Conservation (phyloP, 2,329 filamentous ascomycete genomes). For the Exophiala sideris region DNA sequence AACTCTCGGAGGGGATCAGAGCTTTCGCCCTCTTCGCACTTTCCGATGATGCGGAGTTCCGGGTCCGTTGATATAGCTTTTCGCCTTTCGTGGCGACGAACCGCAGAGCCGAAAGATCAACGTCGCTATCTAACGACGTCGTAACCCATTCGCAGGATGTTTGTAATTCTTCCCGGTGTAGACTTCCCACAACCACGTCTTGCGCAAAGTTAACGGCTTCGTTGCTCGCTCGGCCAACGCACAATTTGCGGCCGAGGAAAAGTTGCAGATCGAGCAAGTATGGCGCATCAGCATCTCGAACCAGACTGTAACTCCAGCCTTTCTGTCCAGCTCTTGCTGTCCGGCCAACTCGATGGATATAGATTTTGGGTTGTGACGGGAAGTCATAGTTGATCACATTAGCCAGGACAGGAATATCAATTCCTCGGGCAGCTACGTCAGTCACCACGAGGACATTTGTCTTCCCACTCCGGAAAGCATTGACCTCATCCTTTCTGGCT, state of each 20-base stretch:
- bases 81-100: conserved; percentile 82
- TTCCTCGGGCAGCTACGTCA: conserved; percentile 92
- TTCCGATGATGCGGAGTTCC: conserved; percentile 83
- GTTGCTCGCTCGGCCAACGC: conserved; percentile 65
- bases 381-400: conserved; percentile 99
- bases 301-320: conserved; percentile 93
- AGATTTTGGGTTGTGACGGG: conserved; percentile 92
- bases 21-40: conserved; percentile 85
- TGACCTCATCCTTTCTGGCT: conserved; percentile 85
- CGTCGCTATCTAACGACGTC: conserved; percentile 70
- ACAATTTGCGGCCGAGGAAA: conserved; percentile 80
- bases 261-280: conserved; percentile 93
- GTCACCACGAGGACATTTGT: conserved; percentile 93
- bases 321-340: conserved; percentile 89
- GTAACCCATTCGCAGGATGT: conserved; percentile 76
- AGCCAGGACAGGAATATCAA: conserved; percentile 91
- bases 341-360: conserved; percentile 91
- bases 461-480: conserved; percentile 79
- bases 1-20: conserved; percentile 65
- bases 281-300: conserved; percentile 81
- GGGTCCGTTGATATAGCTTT: conserved; percentile 84
- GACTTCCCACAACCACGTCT: conserved; percentile 76
- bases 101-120: conserved; percentile 69
- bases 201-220: conserved; percentile 68
- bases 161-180: conserved; percentile 72